Evolutionary conservation across 1,284 basidiomycete genomes (phyloP).

Genomic region (Cutaneotrichosporon daszewskae): DNA sequence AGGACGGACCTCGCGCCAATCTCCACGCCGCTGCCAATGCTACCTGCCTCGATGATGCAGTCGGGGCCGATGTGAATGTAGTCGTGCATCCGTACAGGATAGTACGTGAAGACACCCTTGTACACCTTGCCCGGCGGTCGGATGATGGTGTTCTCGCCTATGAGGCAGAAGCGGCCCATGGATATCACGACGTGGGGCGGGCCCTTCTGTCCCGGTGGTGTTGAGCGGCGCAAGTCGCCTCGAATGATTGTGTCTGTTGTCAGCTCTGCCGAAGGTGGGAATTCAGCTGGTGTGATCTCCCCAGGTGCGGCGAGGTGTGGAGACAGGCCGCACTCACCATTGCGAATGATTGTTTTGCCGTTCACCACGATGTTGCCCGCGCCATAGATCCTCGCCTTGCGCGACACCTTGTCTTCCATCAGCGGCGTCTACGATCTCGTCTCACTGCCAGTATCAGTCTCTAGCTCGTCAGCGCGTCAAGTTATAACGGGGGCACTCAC

Average conservation of each 20-base stretch:
- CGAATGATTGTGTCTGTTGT: slow-evolving; percentile 29
- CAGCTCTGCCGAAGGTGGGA: not conserved
- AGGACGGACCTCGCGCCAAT: slow-evolving; percentile 94
- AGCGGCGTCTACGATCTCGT: slow-evolving; percentile 1
- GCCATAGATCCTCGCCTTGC: slow-evolving; percentile 85
- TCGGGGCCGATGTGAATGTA: slow-evolving; percentile 86
- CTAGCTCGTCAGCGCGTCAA: slow-evolving; percentile 21
- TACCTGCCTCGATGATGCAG: slow-evolving; percentile 86
- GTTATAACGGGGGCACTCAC: slow-evolving; percentile 12
- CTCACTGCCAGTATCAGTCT: slow-evolving; percentile 46
- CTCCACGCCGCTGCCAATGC: slow-evolving; percentile 87
- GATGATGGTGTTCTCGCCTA: slow-evolving; percentile 84
- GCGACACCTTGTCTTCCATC: slow-evolving; percentile 70
- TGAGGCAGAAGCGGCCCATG: slow-evolving; percentile 83
- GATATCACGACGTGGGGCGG: slow-evolving; percentile 77
- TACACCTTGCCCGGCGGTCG: slow-evolving; percentile 54
- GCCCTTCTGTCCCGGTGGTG: slow-evolving; percentile 64
- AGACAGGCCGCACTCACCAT: not conserved
- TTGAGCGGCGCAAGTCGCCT: slow-evolving; percentile 54
- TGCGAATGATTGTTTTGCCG: slow-evolving; percentile 95
- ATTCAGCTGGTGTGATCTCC: no score
- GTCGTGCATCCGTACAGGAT: slow-evolving; percentile 95
- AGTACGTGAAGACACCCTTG: slow-evolving; percentile 83
- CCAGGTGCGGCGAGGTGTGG: not conserved
- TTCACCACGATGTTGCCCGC: slow-evolving; percentile 95